Evolutionary conservation across 2,329 filamentous ascomycete species (phyloP).

Genomic region (Fusarium sp.): DNA sequence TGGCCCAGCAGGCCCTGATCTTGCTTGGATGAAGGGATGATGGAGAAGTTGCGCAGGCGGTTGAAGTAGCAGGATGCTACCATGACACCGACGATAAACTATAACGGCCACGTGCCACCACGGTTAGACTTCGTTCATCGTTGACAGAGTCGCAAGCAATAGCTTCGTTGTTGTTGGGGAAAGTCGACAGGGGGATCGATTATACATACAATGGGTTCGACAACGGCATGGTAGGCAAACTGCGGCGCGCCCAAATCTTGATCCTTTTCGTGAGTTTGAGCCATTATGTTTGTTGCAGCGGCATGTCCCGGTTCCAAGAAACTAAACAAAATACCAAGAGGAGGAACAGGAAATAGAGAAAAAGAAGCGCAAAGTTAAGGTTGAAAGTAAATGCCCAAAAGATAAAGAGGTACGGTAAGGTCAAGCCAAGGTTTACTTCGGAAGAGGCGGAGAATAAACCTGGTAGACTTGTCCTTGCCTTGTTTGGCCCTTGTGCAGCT

Average conservation of each 20-base stretch:
- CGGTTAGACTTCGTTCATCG: not conserved
- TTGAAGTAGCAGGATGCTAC: conserved; percentile 48
- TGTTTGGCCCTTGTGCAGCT: not conserved
- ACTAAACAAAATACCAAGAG: not conserved
- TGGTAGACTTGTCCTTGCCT: not conserved
- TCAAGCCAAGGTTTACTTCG: conserved; percentile 7
- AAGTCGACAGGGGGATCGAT: not conserved
- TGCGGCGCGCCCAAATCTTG: conserved; percentile 46
- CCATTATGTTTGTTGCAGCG: conserved; percentile 9
- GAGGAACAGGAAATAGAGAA: not conserved
- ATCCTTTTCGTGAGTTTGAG: conserved; percentile 28
- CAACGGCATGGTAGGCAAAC: conserved; percentile 45
- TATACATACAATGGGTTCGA: conserved; percentile 48
- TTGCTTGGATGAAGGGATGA: conserved; percentile 35
- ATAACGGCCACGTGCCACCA: not conserved
- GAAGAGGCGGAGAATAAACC: conserved; percentile 30
- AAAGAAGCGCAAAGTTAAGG: conserved; percentile 7
- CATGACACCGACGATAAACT: conserved; percentile 49
- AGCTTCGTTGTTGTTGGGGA: not conserved
- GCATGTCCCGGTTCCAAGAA: conserved; percentile 3
- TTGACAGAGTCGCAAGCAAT: not conserved
- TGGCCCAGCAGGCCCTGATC: conserved; percentile 44
- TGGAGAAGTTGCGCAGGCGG: conserved; percentile 44
- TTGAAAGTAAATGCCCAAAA: not conserved
- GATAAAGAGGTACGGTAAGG: not conserved